Conservation (phyloP, 495 filamentous ascomycete species). For the Podospora sp. region DNA sequence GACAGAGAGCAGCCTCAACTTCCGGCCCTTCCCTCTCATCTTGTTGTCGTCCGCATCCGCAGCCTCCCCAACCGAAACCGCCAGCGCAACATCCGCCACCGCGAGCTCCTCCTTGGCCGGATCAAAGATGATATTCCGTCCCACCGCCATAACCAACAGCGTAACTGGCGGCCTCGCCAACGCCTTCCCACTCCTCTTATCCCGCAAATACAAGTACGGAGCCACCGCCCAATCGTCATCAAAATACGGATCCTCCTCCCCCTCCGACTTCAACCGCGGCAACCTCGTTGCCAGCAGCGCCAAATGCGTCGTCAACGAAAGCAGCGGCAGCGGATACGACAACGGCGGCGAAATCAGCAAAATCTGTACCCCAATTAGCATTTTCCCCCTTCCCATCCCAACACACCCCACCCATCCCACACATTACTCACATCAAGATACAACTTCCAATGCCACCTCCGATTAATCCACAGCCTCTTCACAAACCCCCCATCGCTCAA, state of each 20-base stretch:
- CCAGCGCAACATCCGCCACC: conserved; percentile 85
- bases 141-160: conserved; percentile 83
- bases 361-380: conserved; percentile 57
- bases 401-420: background rate
- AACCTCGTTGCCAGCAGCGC: conserved; percentile 89
- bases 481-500: conserved; percentile 73
- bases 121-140: conserved; percentile 90
- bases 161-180: conserved; percentile 73
- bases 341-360: conserved; percentile 88
- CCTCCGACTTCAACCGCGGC: conserved; percentile 77
- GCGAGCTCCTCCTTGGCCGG: conserved; percentile 86
- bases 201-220: conserved; percentile 70
- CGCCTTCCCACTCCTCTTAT: conserved; percentile 20
- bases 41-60: background rate
- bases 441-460: conserved; percentile 91
- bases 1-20: conserved; percentile 61
- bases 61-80: conserved; percentile 65
- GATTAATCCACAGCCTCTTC: conserved; percentile 76
- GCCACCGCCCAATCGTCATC: conserved; percentile 96
- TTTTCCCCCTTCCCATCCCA: background rate
- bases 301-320: conserved; percentile 91
- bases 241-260: conserved; percentile 95
- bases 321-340: conserved; percentile 87
- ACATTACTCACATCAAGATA: conserved; percentile 81
- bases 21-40: conserved; percentile 28